These are phyloP conservation scores for Aspergillus melleus DNA, from an alignment of 2,329 filamentous ascomycete genomes.

Conservation along the genomic window DNA sequence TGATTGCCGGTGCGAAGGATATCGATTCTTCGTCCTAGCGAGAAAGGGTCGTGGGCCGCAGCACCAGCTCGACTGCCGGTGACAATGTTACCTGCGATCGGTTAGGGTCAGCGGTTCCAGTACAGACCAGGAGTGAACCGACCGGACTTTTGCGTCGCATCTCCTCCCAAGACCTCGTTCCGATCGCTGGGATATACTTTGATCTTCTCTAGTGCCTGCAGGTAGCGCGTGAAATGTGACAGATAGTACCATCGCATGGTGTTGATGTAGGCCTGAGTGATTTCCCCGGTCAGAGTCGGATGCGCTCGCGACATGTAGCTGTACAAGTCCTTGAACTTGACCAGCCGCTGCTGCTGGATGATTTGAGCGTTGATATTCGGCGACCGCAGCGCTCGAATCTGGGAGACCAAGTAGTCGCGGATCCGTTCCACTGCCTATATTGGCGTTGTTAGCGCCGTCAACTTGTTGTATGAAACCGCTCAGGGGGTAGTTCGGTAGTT, in stretches of 20 bases:
- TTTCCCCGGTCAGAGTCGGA: constrained; percentile 79
- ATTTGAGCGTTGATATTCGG: constrained; percentile 97
- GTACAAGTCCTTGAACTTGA: constrained; percentile 85
- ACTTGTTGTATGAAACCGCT: background rate
- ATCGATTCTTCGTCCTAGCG: constrained; percentile 81
- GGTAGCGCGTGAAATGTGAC: constrained; percentile 87
- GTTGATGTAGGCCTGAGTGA: constrained; percentile 90
- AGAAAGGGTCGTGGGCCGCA: constrained; percentile 76
- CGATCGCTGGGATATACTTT: constrained; percentile 81
- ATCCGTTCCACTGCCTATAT: constrained; percentile 82
- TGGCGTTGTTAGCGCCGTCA: constrained; percentile 11
- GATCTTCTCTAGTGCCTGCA: constrained; percentile 78
- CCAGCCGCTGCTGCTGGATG: constrained; percentile 88
- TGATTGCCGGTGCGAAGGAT: constrained; percentile 72
- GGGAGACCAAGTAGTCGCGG: constrained; percentile 87
- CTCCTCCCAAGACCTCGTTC: constrained; percentile 77
- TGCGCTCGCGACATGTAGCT: constrained; percentile 82
- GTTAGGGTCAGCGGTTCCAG: background rate
- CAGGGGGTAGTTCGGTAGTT: background rate
- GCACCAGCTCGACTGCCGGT: constrained; percentile 39
- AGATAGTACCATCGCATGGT: constrained; percentile 99
- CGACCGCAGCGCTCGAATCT: constrained; percentile 90
- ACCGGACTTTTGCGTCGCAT: constrained; percentile 66
- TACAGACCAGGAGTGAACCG: constrained; percentile 16
- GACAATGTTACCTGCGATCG: constrained; percentile 35